A percentile compares a stretch with the other conserved stretches of the same genome.
Conservation (phyloP, 2,329 filamentous ascomycete genomes). For the Xylariaceae sp. region DNA sequence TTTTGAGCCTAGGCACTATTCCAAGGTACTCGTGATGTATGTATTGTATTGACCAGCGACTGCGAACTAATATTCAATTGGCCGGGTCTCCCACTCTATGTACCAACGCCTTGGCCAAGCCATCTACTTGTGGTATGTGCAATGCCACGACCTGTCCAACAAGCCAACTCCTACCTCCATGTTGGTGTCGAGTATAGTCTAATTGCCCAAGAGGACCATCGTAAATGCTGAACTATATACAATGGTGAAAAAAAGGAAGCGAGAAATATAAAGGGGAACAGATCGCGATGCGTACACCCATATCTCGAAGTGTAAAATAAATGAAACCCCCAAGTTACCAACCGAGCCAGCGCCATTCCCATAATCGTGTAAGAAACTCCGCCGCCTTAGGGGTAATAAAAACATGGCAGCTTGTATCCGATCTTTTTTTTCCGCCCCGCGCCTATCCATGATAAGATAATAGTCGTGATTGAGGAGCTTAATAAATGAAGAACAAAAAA, state of each 20-base stretch:
- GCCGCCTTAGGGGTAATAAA: constrained; percentile 1
- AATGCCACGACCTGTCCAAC: constrained; percentile 30
- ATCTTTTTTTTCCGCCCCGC: constrained; percentile 24
- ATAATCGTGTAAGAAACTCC: constrained; percentile 4
- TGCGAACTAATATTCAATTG: constrained; percentile 22
- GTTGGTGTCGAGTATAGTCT: constrained; percentile 33
- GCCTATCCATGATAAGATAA: constrained; percentile 23
- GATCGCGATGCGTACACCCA: constrained; percentile 17
- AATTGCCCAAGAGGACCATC: constrained; percentile 19
- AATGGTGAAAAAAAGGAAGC: constrained; percentile 4
- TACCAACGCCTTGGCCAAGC: constrained; percentile 26
- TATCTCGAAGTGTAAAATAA: constrained; percentile 1
- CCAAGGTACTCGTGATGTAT: too few relatives aligned
- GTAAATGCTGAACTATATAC: constrained; percentile 27
- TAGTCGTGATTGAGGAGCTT: constrained; percentile 26
- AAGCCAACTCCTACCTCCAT: constrained; percentile 23
- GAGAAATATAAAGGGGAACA: neutral
- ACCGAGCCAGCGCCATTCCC: constrained; percentile 19
- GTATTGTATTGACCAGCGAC: constrained; percentile 8
- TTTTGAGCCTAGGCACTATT: too few relatives aligned
- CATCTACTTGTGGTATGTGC: constrained; percentile 28
- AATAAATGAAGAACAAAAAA: constrained; percentile 28
- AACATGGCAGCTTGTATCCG: constrained; percentile 9
- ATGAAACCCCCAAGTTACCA: constrained; percentile 11
- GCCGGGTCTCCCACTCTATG: constrained; percentile 29